Evolutionary conservation across 805 yeast species (phyloP), one percentile per base, ranked within the genome.

Genomic region (Wickerhamomyces strasburgensis): DNA sequence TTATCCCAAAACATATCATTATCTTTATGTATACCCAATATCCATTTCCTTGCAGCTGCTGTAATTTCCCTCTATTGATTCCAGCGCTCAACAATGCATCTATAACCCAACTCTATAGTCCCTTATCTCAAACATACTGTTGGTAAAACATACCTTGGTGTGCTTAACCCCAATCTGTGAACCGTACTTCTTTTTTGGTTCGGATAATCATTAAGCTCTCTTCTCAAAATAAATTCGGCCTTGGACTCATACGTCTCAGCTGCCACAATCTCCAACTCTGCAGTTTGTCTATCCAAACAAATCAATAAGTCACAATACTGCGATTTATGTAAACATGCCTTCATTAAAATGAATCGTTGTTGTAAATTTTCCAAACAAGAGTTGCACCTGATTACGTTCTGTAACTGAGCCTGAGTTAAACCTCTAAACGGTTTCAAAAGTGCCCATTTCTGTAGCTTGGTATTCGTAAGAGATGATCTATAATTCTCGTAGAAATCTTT

Each of bases 381-480:
- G 10, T 38, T 35, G 36, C 57, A 53, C 1, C 47, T 43, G 4
- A 46, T 13, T 15, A 36, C 23, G 24, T 26, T 16, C 15, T 16
- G 42, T 11, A 33, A 43, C 2, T 19, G 26, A 5, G 21, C 37
- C 24, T 13, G 38, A 15, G 27, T 23, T 7, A 45, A 18, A 3
- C 42, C 42, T 15, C 37, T 30, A 29, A 53, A 53, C 7, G 55
- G 56, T 10, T 39, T 36, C 6, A 53, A 32, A 8, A 11, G 6
- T 30, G 38, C 41, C 57, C 57, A 53, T 33, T 40, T 44, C 21
- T 43, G 31, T 14, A 51, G 14, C 34, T 52, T 53, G 26, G 31
- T 35, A n/a, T 24, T 29, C 27, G 29, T 24, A 15, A 35, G 24
- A 18, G 14, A 23, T 13, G 39, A 37, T 34, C 30, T 33, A 29